These are phyloP conservation scores for Alternaria arborescens DNA, from an alignment of 2,329 filamentous ascomycete species.

Conservation along the genomic window DNA sequence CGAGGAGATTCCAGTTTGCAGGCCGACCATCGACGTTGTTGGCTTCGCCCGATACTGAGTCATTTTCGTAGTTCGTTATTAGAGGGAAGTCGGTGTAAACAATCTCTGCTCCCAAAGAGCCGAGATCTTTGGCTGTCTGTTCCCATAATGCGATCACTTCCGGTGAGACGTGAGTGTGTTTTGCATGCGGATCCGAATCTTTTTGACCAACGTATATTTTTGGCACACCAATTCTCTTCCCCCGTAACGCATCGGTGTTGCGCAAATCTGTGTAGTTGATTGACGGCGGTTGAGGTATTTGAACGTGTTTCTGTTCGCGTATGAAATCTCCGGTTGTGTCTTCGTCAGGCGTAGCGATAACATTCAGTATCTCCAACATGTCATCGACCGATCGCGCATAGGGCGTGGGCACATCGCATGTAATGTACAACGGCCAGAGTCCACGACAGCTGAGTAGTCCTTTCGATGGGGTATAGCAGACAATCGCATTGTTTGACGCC, in stretches of 20 bases:
- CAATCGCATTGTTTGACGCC: constrained; percentile 64
- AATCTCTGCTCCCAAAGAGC: constrained; percentile 55
- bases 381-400: constrained; percentile 62
- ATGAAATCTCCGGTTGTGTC: constrained; percentile 62
- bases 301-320: constrained; percentile 59
- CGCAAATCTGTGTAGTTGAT: constrained; percentile 50
- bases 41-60: constrained; percentile 43
- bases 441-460: constrained; percentile 63
- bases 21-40: constrained; percentile 56
- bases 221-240: constrained; percentile 60
- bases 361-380: constrained; percentile 60
- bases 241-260: constrained; percentile 47
- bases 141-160: constrained; percentile 52
- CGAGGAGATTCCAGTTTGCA: constrained; percentile 57
- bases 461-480: constrained; percentile 65
- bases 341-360: constrained; percentile 57
- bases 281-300: constrained; percentile 50
- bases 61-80: constrained; percentile 58
- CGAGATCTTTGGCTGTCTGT: constrained; percentile 47
- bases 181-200: constrained; percentile 42
- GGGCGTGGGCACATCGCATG: constrained; percentile 64
- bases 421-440: constrained; percentile 64
- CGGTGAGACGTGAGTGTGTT: constrained; percentile 47
- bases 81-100: constrained; percentile 58
- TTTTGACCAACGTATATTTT: constrained; percentile 60